Conservation (phyloP, 1,139 yeast genomes). For the Eremothecium cymbalariae region DNA sequence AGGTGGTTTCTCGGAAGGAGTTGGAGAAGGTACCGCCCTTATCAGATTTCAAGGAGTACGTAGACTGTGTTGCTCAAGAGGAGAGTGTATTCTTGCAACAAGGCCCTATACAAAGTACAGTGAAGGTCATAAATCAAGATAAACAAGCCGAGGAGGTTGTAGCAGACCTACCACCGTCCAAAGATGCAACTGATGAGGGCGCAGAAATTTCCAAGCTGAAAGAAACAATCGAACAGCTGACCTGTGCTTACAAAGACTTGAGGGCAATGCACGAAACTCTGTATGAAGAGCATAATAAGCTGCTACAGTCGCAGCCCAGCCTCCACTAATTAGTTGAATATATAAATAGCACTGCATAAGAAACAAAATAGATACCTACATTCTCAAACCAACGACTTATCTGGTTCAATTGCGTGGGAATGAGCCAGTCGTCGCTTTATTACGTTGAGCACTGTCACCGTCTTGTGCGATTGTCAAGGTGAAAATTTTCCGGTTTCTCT, state of each 20-base stretch:
- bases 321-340: too few relatives aligned
- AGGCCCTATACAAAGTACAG: conserved; percentile 36
- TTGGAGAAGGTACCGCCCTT: conserved; percentile 15
- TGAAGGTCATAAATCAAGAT: conserved; percentile 14
- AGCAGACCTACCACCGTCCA: neutral
- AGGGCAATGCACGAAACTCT: conserved; percentile 55
- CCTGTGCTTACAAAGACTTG: conserved; percentile 51
- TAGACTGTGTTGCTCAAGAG: conserved; percentile 42
- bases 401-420: too few relatives aligned
- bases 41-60: conserved; percentile 37
- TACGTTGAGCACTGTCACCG: too few relatives aligned
- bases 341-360: too few relatives aligned
- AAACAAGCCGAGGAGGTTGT: neutral
- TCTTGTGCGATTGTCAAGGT: too few relatives aligned
- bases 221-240: conserved; percentile 42
- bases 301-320: too few relatives aligned
- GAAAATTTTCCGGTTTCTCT: too few relatives aligned
- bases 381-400: too few relatives aligned
- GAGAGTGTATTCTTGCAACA: conserved; percentile 45
- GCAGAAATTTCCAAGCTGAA: conserved; percentile 35
- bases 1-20: conserved; percentile 33
- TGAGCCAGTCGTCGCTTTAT: too few relatives aligned
- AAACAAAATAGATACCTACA: too few relatives aligned
- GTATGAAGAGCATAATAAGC: conserved; percentile 44
- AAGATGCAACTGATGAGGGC: conserved; percentile 17